Conservation (phyloP, 495 filamentous ascomycete genomes). For the Hypoxylon cercidicola region DNA sequence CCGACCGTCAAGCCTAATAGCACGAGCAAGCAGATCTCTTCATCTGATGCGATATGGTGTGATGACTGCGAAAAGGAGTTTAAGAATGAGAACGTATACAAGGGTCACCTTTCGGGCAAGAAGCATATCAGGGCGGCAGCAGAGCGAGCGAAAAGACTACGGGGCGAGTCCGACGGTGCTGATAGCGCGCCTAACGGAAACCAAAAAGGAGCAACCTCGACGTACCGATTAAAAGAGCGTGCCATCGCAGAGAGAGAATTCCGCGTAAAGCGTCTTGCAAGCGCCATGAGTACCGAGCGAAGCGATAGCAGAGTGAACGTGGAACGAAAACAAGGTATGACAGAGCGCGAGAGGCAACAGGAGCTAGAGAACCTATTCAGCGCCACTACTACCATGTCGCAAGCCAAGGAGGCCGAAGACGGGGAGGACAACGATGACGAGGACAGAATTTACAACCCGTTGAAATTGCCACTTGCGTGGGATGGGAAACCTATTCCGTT, state of each 20-base stretch:
- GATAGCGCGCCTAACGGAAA: constrained; percentile 43
- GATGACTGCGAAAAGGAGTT: constrained; percentile 92
- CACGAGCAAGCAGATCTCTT: constrained; percentile 58
- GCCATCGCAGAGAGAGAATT: constrained; percentile 91
- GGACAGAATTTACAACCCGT: constrained; percentile 93
- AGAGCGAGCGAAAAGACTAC: constrained; percentile 54
- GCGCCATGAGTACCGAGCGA: constrained; percentile 79
- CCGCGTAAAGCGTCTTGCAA: constrained; percentile 78
- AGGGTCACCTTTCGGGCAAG: constrained; percentile 85
- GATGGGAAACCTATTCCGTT: constrained; percentile 98
- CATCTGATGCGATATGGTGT: constrained; percentile 83
- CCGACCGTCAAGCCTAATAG: constrained; percentile 48
- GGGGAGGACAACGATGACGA: constrained; percentile 74
- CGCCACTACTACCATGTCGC: constrained; percentile 54
- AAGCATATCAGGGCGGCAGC: constrained; percentile 89
- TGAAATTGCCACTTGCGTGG: constrained; percentile 95
- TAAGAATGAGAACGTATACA: constrained; percentile 94
- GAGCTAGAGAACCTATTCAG: constrained; percentile 89
- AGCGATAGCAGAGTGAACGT: constrained; percentile 90
- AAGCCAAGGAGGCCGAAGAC: constrained; percentile 60
- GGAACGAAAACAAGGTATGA: constrained; percentile 94
- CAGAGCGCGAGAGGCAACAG: constrained; percentile 89
- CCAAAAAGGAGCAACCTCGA: constrained; percentile 47
- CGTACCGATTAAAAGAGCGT: constrained; percentile 80
- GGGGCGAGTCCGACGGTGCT: constrained; percentile 33